Base-by-base conservation (phyloP, 495 filamentous ascomycete genomes). In the Apiosordaria backusii region DNA sequence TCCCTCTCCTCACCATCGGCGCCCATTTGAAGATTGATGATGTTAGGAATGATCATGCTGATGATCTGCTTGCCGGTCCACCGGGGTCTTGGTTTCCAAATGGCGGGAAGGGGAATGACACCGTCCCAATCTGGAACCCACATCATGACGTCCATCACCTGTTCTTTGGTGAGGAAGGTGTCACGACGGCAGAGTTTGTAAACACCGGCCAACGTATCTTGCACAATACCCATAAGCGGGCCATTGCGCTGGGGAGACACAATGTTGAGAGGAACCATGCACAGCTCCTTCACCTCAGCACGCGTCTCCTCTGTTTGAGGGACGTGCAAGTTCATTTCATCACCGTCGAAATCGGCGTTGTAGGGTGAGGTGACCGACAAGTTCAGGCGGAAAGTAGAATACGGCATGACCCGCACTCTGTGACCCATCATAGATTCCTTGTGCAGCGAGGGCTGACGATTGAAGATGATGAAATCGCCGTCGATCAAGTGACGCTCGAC, bases 371-470 rank as follows among this genome's bases (percentile, higher is more conserved):
- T 99, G 71, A 99, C 95, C 1, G 95, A 99, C 65, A 99, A 78
- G 71, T 99, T 99, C 23, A 99, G 84, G 35, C 95, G 86, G 82
- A 99, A 99, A 1, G 95, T 99, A 3, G 95, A 99, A 77, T 94
- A 99, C 0, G 95, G 95, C 95, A 99, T 97, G 53, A 99, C 95
- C 35, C 89, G 88, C 50, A 99, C 94, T 61, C 93, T 87, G 80
- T 99, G 95, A 78, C 91, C 95, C 95, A 99, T 99, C 95, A 99
- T 99, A 66, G 95, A 98, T 74, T 99, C 95, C 77, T 99, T 99
- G 83, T 99, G 95, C 67, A 99, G 84, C 7, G 95, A 99, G 0
- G 95, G 95, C 74, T 99, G 95, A 77, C 95, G 95, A 75, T 99
- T 99, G 84, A 99, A 99, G 73, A 99, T 91, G 80, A 99, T 98